Evolutionary conservation across 768 basidiomycete genomes (phyloP).

Genomic region (Calocera viscosa): DNA sequence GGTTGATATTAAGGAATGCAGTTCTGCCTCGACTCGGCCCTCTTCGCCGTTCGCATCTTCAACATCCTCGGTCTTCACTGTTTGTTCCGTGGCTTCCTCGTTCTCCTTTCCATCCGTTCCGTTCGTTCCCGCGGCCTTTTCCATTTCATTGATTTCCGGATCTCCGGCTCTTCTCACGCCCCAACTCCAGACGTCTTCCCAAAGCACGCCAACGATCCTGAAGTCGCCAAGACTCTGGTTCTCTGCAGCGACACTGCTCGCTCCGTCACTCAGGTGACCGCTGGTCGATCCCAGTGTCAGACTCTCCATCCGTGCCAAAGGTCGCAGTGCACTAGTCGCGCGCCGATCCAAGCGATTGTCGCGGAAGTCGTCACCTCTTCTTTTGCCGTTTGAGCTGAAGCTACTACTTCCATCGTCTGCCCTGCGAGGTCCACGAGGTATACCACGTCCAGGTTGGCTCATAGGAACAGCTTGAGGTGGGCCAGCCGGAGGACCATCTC

Average conservation of each 20-base stretch:
- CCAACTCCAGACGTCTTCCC: constrained; percentile 4
- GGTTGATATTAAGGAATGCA: neutral
- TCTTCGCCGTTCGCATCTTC: constrained; percentile 8
- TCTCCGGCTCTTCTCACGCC: neutral
- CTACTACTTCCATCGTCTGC: neutral
- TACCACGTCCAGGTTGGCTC: neutral
- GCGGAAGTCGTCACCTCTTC: constrained; percentile 5
- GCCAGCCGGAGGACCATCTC: neutral
- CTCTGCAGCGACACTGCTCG: constrained; percentile 4
- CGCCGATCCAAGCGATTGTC: constrained; percentile 4
- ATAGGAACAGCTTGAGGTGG: neutral
- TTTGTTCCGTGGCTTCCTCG: neutral
- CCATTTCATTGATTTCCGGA: neutral
- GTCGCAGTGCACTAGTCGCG: neutral
- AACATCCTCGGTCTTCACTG: constrained; percentile 12
- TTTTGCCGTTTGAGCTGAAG: neutral
- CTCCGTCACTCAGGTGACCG: neutral
- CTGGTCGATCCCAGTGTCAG: neutral
- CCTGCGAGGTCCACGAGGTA: constrained; percentile 8
- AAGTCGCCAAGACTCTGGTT: constrained; percentile 2
- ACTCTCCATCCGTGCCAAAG: neutral
- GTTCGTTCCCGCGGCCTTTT: neutral
- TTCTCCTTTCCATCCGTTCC: neutral
- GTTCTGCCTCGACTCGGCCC: neutral
- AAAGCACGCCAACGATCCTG: constrained; percentile 4